phyloP scores from a whole-genome alignment of 2,329 filamentous ascomycete genomes.

The Diaporthe nobilis region DNA sequence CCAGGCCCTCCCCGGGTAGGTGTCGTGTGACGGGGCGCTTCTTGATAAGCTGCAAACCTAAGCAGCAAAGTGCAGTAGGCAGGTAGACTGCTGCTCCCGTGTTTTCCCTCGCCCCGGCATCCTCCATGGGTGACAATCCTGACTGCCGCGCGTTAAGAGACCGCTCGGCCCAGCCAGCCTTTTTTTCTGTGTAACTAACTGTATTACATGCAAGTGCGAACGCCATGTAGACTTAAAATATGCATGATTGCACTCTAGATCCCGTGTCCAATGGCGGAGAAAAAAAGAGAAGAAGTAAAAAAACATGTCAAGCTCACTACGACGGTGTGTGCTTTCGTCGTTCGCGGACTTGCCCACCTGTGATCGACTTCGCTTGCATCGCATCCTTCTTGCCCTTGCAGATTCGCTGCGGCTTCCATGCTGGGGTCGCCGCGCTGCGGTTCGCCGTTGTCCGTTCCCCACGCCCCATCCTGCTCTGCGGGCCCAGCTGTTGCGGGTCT shows the following conservation, averaged over 20 bases:
- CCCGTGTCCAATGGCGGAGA: slow-evolving; percentile 9
- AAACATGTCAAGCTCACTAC: background rate
- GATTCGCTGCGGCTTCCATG: slow-evolving; percentile 38
- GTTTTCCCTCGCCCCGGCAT: background rate
- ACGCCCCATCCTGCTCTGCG: slow-evolving; percentile 27
- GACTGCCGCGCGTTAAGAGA: slow-evolving; percentile 13
- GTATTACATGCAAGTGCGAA: background rate
- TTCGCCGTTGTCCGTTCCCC: slow-evolving; percentile 34
- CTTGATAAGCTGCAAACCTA: slow-evolving; percentile 4
- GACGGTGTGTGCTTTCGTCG: background rate
- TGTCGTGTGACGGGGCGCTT: slow-evolving; percentile 18
- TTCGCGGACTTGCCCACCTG: slow-evolving; percentile 13
- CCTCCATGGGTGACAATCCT: background rate
- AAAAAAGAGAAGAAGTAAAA: background rate
- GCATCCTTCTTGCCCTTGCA: slow-evolving; percentile 39
- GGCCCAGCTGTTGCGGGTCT: slow-evolving; percentile 29
- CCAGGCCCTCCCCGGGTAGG: background rate
- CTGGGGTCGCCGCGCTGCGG: slow-evolving; percentile 27
- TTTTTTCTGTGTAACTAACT: background rate
- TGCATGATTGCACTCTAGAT: background rate
- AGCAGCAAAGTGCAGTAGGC: background rate
- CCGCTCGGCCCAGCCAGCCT: slow-evolving; percentile 7
- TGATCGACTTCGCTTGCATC: slow-evolving; percentile 37
- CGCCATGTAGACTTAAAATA: slow-evolving; percentile 3
- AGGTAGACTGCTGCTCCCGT: background rate